Conservation (phyloP, 495 filamentous ascomycete genomes). For the Penicillium ucsense region DNA sequence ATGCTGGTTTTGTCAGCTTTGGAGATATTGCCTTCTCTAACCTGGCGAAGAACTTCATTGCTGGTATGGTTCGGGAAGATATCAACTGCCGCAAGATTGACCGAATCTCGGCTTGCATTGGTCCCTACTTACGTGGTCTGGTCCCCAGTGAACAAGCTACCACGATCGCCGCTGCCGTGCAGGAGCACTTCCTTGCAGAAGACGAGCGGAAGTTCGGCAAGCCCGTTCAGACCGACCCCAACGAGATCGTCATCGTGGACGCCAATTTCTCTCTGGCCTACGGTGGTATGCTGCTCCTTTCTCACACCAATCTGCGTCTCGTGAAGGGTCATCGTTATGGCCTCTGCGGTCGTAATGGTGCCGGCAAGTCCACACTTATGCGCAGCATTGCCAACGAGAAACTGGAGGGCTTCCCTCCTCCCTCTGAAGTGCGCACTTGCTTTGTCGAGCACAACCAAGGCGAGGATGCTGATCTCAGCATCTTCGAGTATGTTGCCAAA, state of each 20-base stretch:
- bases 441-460: conserved; percentile 99
- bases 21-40: conserved; percentile 56
- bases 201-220: conserved; percentile 80
- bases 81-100: conserved; percentile 72
- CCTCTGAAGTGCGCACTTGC: conserved; percentile 84
- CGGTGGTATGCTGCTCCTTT: conserved; percentile 94
- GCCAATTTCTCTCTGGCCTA: conserved; percentile 97
- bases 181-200: conserved; percentile 66
- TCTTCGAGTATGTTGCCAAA: conserved; percentile 80
- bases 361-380: conserved; percentile 98
- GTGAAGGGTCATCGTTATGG: conserved; percentile 96
- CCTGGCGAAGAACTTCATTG: conserved; percentile 62
- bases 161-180: conserved; percentile 53
- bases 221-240: conserved; percentile 76
- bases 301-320: conserved; percentile 88
- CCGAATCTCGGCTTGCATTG: conserved; percentile 56
- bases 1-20: conserved; percentile 48
- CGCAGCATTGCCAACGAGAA: conserved; percentile 90
- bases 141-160: conserved; percentile 48
- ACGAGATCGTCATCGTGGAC: conserved; percentile 90
- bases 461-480: conserved; percentile 90
- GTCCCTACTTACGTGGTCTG: conserved; percentile 66
- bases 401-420: conserved; percentile 91
- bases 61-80: conserved; percentile 80
- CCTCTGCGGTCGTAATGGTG: conserved; percentile 92